A percentile compares a stretch with the other conserved stretches of the same genome.
These are phyloP conservation scores for Casuarina glauca DNA, from an alignment of 306 rosid species.

Conservation along the genomic window DNA sequence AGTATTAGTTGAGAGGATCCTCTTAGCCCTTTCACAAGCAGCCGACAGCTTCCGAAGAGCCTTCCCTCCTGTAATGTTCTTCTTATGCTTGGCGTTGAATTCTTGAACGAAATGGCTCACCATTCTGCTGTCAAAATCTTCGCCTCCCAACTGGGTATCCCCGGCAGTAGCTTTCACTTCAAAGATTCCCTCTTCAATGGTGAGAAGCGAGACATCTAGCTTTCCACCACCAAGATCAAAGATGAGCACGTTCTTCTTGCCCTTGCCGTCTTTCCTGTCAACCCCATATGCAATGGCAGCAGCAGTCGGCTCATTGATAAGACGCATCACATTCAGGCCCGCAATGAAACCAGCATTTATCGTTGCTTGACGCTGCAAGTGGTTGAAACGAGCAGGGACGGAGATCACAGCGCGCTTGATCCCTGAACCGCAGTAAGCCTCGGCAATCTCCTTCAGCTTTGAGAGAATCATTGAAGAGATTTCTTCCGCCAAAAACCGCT, in stretches of 20 bases:
- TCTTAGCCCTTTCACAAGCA: constrained; percentile 49
- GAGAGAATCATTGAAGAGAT: constrained; percentile 36
- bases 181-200: constrained; percentile 40
- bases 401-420: constrained; percentile 40
- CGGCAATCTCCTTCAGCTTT: constrained; percentile 40
- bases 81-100: constrained; percentile 43
- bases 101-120: constrained; percentile 41
- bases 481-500: constrained; percentile 40
- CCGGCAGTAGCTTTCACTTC: constrained; percentile 43
- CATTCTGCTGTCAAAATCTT: constrained; percentile 43
- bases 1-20: constrained; percentile 41
- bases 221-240: constrained; percentile 45
- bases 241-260: constrained; percentile 35
- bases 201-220: constrained; percentile 42
- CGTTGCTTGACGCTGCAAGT: constrained; percentile 40
- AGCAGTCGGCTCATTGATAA: constrained; percentile 44
- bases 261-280: constrained; percentile 27
- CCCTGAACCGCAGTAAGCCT: constrained; percentile 30
- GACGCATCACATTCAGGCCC: constrained; percentile 38
- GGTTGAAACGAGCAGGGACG: constrained; percentile 42
- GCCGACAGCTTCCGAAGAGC: constrained; percentile 36
- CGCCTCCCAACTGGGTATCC: constrained; percentile 44
- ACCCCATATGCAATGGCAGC: constrained; percentile 48
- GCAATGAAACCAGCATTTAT: constrained; percentile 42
- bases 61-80: constrained; percentile 37